Conservation (phyloP, 2,329 filamentous ascomycete species). For the Paecilomyces variotii region DNA sequence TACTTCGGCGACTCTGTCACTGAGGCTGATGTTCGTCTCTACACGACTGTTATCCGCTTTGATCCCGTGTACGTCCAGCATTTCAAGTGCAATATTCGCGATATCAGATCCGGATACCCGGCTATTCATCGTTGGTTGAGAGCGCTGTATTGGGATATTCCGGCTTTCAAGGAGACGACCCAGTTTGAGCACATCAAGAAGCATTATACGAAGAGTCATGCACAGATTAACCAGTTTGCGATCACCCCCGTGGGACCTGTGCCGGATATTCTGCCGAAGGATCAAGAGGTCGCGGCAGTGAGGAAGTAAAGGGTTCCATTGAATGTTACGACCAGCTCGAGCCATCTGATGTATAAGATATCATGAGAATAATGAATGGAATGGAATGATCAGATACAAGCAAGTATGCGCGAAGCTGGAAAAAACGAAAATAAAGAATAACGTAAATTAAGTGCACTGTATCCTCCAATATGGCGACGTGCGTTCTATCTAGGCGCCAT, state of each 20-base stretch:
- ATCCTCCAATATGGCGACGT: neutral
- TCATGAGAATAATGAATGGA: neutral
- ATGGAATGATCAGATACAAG: no score
- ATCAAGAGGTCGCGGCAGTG: slow-evolving; percentile 59
- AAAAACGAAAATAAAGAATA: neutral
- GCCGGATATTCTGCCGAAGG: slow-evolving; percentile 69
- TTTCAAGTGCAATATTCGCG: slow-evolving; percentile 73
- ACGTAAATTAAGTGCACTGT: neutral
- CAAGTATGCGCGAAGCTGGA: neutral
- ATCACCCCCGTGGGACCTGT: slow-evolving; percentile 83
- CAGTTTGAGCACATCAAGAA: slow-evolving; percentile 94
- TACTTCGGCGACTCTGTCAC: slow-evolving; percentile 70
- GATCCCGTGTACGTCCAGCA: slow-evolving; percentile 76
- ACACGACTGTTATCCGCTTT: slow-evolving; percentile 64
- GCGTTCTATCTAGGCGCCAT: neutral
- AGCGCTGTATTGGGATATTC: slow-evolving; percentile 72
- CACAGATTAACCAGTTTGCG: slow-evolving; percentile 55
- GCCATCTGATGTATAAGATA: neutral
- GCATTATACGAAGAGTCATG: slow-evolving; percentile 60
- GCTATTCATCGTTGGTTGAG: slow-evolving; percentile 73
- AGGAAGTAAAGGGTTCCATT: slow-evolving; percentile 2
- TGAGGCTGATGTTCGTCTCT: slow-evolving; percentile 73
- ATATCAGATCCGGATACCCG: slow-evolving; percentile 79
- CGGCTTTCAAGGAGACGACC: slow-evolving; percentile 73
- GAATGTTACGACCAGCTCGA: neutral